These are phyloP conservation scores for Blepharisma japonicum DNA, from an alignment of 73 alveolate species.

Conservation along the genomic window DNA sequence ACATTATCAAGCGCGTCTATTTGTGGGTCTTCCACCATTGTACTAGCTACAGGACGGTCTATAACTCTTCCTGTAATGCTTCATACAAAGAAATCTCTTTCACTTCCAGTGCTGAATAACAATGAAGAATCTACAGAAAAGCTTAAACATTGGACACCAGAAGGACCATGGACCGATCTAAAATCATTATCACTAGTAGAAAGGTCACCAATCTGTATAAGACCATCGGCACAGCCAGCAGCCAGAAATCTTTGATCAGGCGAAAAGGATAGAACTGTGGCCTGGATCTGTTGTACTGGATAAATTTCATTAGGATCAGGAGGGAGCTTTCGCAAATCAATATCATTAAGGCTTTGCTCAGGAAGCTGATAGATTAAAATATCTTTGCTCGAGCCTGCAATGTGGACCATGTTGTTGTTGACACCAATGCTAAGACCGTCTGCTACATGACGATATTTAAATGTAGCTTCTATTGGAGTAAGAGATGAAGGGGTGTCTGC, in stretches of 20 bases:
- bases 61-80: conserved; percentile 49
- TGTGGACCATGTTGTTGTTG: conserved; percentile 42
- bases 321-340: conserved; percentile 76
- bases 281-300: conserved; percentile 67
- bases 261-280: conserved; percentile 58
- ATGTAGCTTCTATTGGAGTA: conserved; percentile 1
- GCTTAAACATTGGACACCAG: conserved; percentile 72
- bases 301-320: conserved; percentile 80
- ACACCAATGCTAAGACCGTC: conserved; percentile 33
- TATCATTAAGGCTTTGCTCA: conserved; percentile 56
- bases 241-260: conserved; percentile 62
- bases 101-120: conserved; percentile 81
- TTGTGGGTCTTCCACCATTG: conserved; percentile 41
- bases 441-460: conserved; percentile 27
- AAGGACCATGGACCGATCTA: conserved; percentile 76
- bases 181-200: conserved; percentile 53
- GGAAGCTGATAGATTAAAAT: conserved; percentile 77
- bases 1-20: conserved; percentile 45
- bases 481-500: conserved; percentile 39
- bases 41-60: conserved; percentile 42
- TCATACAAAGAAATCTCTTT: conserved; percentile 75
- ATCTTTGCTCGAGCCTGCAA: conserved; percentile 78
- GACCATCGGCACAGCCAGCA: conserved; percentile 87
- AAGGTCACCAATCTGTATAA: conserved; percentile 60
- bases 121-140: conserved; percentile 66